phyloP scores from a whole-genome alignment of 2,329 filamentous ascomycete genomes.

The Paracoccidioides brasiliensis region DNA sequence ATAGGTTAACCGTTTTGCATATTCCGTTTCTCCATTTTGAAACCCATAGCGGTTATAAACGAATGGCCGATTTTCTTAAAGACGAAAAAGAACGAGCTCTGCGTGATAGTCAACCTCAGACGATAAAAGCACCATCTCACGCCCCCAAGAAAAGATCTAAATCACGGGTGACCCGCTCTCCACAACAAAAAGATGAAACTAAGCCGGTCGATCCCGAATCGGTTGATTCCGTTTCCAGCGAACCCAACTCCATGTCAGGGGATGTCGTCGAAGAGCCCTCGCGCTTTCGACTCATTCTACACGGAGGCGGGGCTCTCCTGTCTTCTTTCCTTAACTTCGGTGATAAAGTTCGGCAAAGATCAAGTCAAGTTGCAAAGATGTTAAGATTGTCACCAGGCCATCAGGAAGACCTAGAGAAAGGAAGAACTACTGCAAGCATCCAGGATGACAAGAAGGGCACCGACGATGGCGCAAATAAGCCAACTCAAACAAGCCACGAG shows the following conservation, averaged over 20 bases:
- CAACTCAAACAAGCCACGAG: neutral
- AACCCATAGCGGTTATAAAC: neutral
- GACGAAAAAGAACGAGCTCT: neutral
- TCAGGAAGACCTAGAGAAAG: neutral
- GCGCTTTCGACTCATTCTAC: neutral
- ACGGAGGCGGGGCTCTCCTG: neutral
- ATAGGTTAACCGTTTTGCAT: neutral
- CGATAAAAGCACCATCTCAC: neutral
- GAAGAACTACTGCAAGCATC: neutral
- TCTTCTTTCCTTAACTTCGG: neutral
- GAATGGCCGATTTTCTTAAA: conserved; percentile 2
- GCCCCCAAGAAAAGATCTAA: neutral
- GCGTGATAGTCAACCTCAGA: neutral
- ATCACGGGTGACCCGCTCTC: neutral
- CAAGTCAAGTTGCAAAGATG: neutral
- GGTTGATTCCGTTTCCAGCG: neutral
- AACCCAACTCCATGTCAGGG: neutral
- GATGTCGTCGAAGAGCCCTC: neutral
- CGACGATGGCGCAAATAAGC: neutral
- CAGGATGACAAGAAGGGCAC: neutral
- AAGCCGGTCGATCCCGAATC: neutral
- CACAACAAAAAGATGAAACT: neutral
- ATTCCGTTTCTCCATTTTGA: conserved; percentile 5
- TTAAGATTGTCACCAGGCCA: neutral
- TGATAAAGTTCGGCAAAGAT: neutral